Evolutionary conservation across 805 yeast genomes (phyloP).

Genomic region (Metschnikowia cerradonensis): DNA sequence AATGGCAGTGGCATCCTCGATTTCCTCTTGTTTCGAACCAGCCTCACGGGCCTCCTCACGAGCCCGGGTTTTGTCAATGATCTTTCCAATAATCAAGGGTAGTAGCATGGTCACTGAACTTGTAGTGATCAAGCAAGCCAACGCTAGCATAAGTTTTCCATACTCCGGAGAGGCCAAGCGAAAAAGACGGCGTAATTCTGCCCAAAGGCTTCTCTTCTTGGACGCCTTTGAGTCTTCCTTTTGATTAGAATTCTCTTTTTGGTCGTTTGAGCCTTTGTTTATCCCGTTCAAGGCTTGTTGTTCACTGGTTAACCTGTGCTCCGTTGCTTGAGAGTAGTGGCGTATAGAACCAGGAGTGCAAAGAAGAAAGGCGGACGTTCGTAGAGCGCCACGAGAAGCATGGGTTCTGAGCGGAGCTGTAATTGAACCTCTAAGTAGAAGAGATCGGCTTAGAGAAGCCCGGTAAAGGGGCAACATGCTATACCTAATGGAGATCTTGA

Average conservation of each 20-base stretch:
- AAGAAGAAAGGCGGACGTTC: background rate
- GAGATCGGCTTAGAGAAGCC: background rate
- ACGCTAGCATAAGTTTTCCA: constrained; percentile 42
- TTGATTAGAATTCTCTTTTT: background rate
- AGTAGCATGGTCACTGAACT: constrained; percentile 78
- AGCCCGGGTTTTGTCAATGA: constrained; percentile 64
- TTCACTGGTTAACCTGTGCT: background rate
- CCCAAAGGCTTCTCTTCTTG: constrained; percentile 5
- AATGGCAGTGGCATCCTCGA: constrained; percentile 12
- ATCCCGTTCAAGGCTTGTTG: background rate
- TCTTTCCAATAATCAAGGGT: constrained; percentile 81
- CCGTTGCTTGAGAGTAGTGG: background rate
- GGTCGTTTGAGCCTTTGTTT: background rate
- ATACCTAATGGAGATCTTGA: background rate
- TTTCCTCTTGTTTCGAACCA: background rate
- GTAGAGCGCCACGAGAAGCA: background rate
- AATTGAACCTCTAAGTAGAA: background rate
- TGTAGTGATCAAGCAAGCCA: constrained; percentile 59
- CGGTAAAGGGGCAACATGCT: background rate
- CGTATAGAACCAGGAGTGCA: background rate
- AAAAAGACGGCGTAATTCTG: constrained; percentile 12
- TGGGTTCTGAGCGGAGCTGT: background rate
- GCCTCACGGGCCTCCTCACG: constrained; percentile 17
- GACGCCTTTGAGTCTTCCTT: background rate
- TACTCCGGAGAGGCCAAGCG: constrained; percentile 19